Base-by-base conservation (phyloP, 768 basidiomycete species). In the Tremella fuciformis region DNA sequence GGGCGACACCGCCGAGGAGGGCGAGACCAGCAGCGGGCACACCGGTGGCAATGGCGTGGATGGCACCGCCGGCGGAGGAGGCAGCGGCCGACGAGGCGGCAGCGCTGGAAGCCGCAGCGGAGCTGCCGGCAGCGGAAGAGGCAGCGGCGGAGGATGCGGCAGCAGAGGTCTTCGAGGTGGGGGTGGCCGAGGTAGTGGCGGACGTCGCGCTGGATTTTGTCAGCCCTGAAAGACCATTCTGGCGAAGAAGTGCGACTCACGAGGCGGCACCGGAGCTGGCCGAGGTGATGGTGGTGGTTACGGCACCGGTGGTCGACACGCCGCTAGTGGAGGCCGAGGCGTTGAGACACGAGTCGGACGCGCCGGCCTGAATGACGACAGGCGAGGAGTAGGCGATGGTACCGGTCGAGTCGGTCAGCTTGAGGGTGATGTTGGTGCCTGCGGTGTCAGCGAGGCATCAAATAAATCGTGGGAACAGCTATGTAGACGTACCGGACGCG, bases 401-500 rank as follows among this genome's bases (percentile, higher is more conserved):
- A 60, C 90, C 89, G 29, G 78, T 82, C 55, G 57, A 73, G 68
- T 92, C 90, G 70, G 82, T 82, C 61, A 91, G 59, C 13, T 78
- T 80, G 25, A 90, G 71, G 52, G 83, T 85, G 56, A 90, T 73
- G 40, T 64, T 71, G 3, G 81, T 82, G n/a, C 79, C 85, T 84
- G 57, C 0, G 42, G 40, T 16, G 46, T 51, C 18, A 57, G 41
- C 47, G 18, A 51, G 34, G 49, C 0, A 50, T 15, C 34, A 46
- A 50, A 50, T 24, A 44, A 9, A 11, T 13, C 19, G 16, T 4
- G 46, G 13, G 26, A 2, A 24, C n/a, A 22, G 39, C 13, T 8
- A 13, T 7, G 22, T 15, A 22, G 15, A 22, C 66, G 51, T 29
- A 65, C 69, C 69, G n/a, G 65, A 41, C 40, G 67, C 57, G 54